Evolutionary conservation across 768 basidiomycete species (phyloP).

Genomic region (Brasilioporus rufonigricans): DNA sequence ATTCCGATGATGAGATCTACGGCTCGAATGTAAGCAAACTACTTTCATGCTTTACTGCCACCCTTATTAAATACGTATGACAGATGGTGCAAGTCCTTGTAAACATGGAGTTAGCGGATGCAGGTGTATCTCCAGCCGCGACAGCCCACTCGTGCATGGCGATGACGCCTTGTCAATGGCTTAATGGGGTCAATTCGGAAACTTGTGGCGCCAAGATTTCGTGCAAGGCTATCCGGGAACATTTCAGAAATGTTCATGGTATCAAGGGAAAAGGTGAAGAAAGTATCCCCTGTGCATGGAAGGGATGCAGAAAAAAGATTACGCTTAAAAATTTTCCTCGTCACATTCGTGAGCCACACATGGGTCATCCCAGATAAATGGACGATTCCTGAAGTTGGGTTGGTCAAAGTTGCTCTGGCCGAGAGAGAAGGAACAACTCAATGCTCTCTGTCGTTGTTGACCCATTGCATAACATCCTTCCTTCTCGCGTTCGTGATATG

Average conservation of each 20-base stretch:
- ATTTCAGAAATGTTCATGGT: neutral
- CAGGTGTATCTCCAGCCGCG: neutral
- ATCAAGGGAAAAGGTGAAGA: neutral
- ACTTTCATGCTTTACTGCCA: neutral
- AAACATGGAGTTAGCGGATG: too few species aligned
- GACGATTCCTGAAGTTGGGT: neutral
- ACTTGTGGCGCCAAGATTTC: neutral
- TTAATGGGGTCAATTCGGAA: too few species aligned
- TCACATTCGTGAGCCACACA: neutral
- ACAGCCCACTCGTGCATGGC: neutral
- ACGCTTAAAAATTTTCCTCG: constrained; percentile 2
- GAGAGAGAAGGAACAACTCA: too few species aligned
- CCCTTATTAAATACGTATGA: neutral
- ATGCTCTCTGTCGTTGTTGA: too few species aligned
- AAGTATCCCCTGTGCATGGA: neutral
- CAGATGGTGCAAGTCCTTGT: too few species aligned
- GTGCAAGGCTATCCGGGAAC: neutral
- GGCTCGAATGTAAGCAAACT: neutral
- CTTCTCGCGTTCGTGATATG: too few species aligned
- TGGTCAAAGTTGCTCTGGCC: too few species aligned
- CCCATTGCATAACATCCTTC: too few species aligned
- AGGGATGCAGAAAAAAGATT: rapidly evolving
- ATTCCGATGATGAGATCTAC: neutral
- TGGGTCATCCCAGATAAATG: neutral
- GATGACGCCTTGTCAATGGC: neutral